Base-by-base conservation (phyloP, 75 land plant species). In the Larix kaempferi region DNA sequence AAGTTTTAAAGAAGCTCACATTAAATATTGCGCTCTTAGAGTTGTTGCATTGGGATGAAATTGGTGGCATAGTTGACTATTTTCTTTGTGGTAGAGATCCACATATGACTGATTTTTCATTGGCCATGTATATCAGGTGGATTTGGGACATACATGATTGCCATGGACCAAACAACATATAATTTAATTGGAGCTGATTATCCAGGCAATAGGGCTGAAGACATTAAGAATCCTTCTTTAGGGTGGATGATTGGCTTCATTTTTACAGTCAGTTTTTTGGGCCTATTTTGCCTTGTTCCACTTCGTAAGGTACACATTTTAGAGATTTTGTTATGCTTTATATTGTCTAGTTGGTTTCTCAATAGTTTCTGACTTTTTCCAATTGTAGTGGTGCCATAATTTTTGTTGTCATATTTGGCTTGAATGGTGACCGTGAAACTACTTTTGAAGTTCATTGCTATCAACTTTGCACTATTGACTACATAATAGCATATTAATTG, bases 221-320 rank as follows among this genome's bases (percentile, higher is more conserved):
- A 88, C 64, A 76, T 89, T 16, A 88, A 89, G 41, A 82, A 87
- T 67, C 91, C 91, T 29, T 78, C 84, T 19, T 75, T 89, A 56
- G 86, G 91, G 3, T 89, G 91, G 91, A 89, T 89, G 84, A 84
- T 80, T 67, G 78, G 81, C 29, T 89, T 87, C 69, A 71, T 82
- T 78, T 84, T 89, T 87, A 79, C 78, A 12, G 89, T 87, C 29
- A 87, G 90, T 41, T 89, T 89, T 77, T 79, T 89, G 66, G 91
- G 91, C 21, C 74, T 89, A 0, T 87, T 89, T 59, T 78, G 81
- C 56, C 87, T 89, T 58, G 91, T 89, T 57, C 86, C 91, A 19
- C 84, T 89, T 13, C 81, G 89, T 25, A 89, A 89, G 90, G 91
- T 89, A 87, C 44, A 21, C 7, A 25, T 69, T 23, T 44, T 39